Evolutionary conservation across 169 alveolate species (phyloP), one percentile per base, ranked within the genome.

Genomic region (Plasmodium yoelii): DNA sequence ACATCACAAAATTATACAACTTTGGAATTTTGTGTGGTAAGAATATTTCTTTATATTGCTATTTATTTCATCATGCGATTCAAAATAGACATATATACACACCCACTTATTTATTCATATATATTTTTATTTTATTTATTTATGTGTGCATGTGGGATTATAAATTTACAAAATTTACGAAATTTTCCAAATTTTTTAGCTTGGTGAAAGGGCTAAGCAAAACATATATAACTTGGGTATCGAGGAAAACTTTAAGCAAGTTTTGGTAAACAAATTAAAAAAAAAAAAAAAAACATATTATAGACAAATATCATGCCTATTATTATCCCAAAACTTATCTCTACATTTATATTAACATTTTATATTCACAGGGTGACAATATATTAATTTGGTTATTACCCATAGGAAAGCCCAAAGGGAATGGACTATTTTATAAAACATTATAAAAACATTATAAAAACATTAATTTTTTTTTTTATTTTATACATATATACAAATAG

Each of bases 201-300:
- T 60, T 57, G 73, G 87, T 49, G 51, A 59, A 28, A 57, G 63
- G 60, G 63, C 57, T 28, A 73, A 73, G 73, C 13, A 22, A 18
- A 73, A 64, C 57, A 73, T 73, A n/a, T 73, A 73, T 44, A 72
- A 73, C 67, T 73, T 73, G 87, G 87, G 87, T n/a, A 61, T 73
- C 26, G 87, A 73, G 47, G 87, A 73, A 42, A 73, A 73, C 42
- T 73, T 73, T 51, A 73, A 73, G 13, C 87, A 73, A 73, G 87
- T 73, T 59, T 18, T 73, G 67, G 87, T 73, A 59, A 56, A 18
- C 15, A 46, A 70, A 46, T 13, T 49, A 47, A 5, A 4, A 70
- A 49, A 49, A 70, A 0, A 13, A 59, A 6, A 9, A 10, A 39
- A 13, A 0, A 22, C 5, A 24, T 12, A 49, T 10, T 9, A 28